Percentiles rank a stretch among this genome's conserved stretches.
phyloP scores from a whole-genome alignment of 345 rosid species.

The Crucihimalaya himalaica region DNA sequence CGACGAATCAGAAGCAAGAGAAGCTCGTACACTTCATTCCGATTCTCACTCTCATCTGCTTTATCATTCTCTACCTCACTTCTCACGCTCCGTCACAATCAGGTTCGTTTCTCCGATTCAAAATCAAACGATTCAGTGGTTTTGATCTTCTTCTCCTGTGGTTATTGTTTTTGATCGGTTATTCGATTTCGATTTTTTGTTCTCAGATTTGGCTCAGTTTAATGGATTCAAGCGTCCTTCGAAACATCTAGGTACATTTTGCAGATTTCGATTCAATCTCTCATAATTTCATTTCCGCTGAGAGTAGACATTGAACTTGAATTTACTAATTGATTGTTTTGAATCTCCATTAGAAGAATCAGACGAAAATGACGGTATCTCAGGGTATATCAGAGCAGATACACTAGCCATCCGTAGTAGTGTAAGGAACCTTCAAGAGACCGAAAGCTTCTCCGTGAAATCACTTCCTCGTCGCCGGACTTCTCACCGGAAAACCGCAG shows the following conservation, averaged over 20 bases:
- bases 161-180: not conserved
- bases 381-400: conserved; percentile 49
- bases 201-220: conserved; percentile 85
- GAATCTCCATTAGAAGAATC: conserved; percentile 40
- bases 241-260: conserved; percentile 63
- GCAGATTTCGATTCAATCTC: conserved; percentile 43
- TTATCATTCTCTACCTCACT: conserved; percentile 77
- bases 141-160: not conserved
- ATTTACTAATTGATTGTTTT: conserved; percentile 6
- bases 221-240: conserved; percentile 55
- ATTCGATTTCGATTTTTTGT: not conserved
- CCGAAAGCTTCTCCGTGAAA: conserved; percentile 42
- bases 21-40: conserved; percentile 87
- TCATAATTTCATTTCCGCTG: not conserved
- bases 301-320: not conserved
- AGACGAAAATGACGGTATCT: conserved; percentile 40
- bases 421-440: conserved; percentile 67
- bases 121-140: not conserved
- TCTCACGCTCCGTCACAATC: conserved; percentile 80
- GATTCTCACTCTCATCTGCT: conserved; percentile 72
- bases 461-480: conserved; percentile 45
- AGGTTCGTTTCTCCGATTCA: conserved; percentile 43
- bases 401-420: conserved; percentile 56
- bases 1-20: conserved; percentile 52
- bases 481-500: conserved; percentile 69